phyloP scores from a whole-genome alignment of 805 yeast species.

The Saccharomycopsis guyanensis region DNA sequence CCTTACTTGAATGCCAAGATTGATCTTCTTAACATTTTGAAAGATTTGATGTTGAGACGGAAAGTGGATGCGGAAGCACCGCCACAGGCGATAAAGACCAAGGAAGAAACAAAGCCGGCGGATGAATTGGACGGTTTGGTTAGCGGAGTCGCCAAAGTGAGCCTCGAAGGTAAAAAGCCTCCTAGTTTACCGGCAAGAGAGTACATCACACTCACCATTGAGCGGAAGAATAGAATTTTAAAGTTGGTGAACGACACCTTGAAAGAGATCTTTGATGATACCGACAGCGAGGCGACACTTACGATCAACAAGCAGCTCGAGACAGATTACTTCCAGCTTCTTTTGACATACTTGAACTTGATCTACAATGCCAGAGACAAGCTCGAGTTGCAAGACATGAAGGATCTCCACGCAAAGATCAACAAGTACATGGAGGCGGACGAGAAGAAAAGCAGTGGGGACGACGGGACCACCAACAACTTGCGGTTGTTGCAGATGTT shows the following conservation, averaged over 20 bases:
- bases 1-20: conserved; percentile 57
- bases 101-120: conserved; percentile 2
- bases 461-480: background rate
- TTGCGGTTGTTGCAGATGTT: conserved; percentile 7
- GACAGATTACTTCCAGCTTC: conserved; percentile 32
- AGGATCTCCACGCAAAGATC: conserved; percentile 28
- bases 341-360: conserved; percentile 53
- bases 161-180: conserved; percentile 12
- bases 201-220: conserved; percentile 37
- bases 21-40: conserved; percentile 58
- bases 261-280: conserved; percentile 29
- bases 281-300: conserved; percentile 1
- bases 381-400: conserved; percentile 28
- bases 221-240: conserved; percentile 36
- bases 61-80: conserved; percentile 12
- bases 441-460: background rate
- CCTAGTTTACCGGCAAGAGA: conserved; percentile 38
- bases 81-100: background rate
- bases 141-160: background rate
- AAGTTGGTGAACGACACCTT: conserved; percentile 34
- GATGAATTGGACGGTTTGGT: background rate
- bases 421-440: background rate
- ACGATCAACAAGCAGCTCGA: conserved; percentile 20
- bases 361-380: conserved; percentile 31
- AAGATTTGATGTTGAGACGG: conserved; percentile 47